phyloP scores from a whole-genome alignment of 1,284 basidiomycete species.

The Agroathelia rolfsii region DNA sequence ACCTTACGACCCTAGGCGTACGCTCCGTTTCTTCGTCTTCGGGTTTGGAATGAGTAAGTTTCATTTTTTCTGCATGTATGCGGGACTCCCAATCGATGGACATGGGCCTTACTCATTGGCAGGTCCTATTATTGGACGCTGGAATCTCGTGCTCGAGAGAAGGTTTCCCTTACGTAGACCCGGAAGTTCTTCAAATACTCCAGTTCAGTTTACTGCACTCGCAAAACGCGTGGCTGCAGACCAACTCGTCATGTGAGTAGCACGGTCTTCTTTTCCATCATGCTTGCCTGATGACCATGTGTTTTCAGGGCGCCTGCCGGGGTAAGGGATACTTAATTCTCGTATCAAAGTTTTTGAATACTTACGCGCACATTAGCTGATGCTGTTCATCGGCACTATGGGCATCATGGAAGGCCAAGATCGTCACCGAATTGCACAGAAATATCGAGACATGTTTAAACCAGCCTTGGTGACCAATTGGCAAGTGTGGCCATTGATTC shows the following conservation, averaged over 20 bases:
- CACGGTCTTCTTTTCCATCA: slow-evolving; percentile 7
- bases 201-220: slow-evolving; percentile 52
- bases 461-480: slow-evolving; percentile 87
- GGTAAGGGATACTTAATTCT: slow-evolving; percentile 34
- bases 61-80: slow-evolving; percentile 4
- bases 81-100: slow-evolving; percentile 14
- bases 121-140: slow-evolving; percentile 74
- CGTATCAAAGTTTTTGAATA: slow-evolving; percentile 7
- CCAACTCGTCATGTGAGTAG: slow-evolving; percentile 69
- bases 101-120: slow-evolving; percentile 14
- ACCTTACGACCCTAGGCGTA: slow-evolving; percentile 63
- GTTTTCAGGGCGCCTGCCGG: slow-evolving; percentile 68
- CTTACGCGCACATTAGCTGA: slow-evolving; percentile 43
- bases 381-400: slow-evolving; percentile 76
- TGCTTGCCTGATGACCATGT: slow-evolving; percentile 2
- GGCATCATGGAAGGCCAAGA: slow-evolving; percentile 80
- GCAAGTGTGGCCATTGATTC: slow-evolving; percentile 85
- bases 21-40: slow-evolving; percentile 74
- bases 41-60: slow-evolving; percentile 69
- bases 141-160: slow-evolving; percentile 74
- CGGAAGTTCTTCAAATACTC: slow-evolving; percentile 29
- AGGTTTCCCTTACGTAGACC: slow-evolving; percentile 66
- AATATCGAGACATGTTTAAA: slow-evolving; percentile 62
- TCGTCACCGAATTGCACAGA: slow-evolving; percentile 52
- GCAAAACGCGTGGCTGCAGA: slow-evolving; percentile 75